Percentiles rank a stretch among this genome's conserved stretches.
These are phyloP conservation scores for Hemerocallis citrina DNA, from an alignment of 106 monocot genomes.

Conservation along the genomic window DNA sequence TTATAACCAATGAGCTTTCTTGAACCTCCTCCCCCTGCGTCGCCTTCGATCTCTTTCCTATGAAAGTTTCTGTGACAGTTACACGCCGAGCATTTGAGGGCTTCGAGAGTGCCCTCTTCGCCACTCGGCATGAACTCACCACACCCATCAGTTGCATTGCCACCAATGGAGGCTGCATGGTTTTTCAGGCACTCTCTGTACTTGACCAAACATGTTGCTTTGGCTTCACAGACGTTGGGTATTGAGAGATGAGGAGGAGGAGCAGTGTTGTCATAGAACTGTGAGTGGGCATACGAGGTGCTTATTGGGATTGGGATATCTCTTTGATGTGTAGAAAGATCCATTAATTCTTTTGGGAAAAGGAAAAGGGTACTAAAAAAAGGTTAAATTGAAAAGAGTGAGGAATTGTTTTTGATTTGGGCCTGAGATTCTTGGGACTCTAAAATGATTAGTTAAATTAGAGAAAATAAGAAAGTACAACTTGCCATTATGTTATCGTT, in stretches of 20 bases:
- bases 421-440: not conserved
- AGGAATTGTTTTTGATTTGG: not conserved
- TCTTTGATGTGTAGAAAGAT: not conserved
- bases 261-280: too few species aligned
- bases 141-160: constrained; percentile 48
- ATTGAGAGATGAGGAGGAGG: too few species aligned
- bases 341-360: not conserved
- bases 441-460: not conserved
- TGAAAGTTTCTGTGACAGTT: constrained; percentile 60
- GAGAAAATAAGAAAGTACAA: not conserved
- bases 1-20: not conserved
- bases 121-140: constrained; percentile 72
- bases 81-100: constrained; percentile 56
- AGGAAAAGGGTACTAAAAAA: not conserved
- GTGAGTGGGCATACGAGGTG: not conserved
- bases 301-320: constrained; percentile 3
- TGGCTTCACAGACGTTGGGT: too few species aligned
- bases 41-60: constrained; percentile 42
- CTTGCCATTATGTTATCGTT: too few species aligned
- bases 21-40: constrained; percentile 12
- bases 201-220: constrained; percentile 4
- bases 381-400: not conserved
- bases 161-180: constrained; percentile 56
- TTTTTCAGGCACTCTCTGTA: constrained; percentile 62
- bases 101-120: constrained; percentile 42